Conservation (phyloP, 345 rosid genomes). For the Citrus hindsii region DNA sequence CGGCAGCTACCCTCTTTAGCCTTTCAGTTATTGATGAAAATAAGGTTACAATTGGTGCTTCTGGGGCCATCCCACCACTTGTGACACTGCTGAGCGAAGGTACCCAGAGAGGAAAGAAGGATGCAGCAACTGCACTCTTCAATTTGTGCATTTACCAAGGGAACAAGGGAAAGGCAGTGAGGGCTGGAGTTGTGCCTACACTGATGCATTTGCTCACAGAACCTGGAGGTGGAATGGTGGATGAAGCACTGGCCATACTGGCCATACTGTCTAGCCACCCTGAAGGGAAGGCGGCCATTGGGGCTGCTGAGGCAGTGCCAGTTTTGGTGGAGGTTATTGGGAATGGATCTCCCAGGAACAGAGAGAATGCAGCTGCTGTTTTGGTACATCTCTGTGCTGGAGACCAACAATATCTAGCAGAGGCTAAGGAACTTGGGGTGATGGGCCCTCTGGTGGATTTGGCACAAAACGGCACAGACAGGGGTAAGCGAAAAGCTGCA, state of each 20-base stretch:
- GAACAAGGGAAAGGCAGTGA: constrained; percentile 93
- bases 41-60: constrained; percentile 80
- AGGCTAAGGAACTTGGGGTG: constrained; percentile 79
- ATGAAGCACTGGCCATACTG: constrained; percentile 74
- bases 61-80: constrained; percentile 89
- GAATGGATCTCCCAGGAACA: constrained; percentile 70
- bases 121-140: constrained; percentile 97
- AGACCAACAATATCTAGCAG: constrained; percentile 62
- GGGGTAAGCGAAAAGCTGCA: constrained; percentile 93
- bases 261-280: constrained; percentile 79
- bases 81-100: constrained; percentile 84
- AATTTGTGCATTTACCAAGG: constrained; percentile 97
- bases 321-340: constrained; percentile 65
- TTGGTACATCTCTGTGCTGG: constrained; percentile 82
- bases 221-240: constrained; percentile 77
- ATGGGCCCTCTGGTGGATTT: constrained; percentile 75
- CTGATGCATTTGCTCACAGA: constrained; percentile 64
- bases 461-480: constrained; percentile 83
- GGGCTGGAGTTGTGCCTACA: constrained; percentile 80
- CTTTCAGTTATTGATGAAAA: constrained; percentile 91
- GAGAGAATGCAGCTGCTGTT: constrained; percentile 82
- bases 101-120: constrained; percentile 94
- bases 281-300: constrained; percentile 69
- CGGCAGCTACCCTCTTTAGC: constrained; percentile 97
- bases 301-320: constrained; percentile 67